Conservation (phyloP, 2,329 filamentous ascomycete genomes). For the Cercospora sp. region DNA sequence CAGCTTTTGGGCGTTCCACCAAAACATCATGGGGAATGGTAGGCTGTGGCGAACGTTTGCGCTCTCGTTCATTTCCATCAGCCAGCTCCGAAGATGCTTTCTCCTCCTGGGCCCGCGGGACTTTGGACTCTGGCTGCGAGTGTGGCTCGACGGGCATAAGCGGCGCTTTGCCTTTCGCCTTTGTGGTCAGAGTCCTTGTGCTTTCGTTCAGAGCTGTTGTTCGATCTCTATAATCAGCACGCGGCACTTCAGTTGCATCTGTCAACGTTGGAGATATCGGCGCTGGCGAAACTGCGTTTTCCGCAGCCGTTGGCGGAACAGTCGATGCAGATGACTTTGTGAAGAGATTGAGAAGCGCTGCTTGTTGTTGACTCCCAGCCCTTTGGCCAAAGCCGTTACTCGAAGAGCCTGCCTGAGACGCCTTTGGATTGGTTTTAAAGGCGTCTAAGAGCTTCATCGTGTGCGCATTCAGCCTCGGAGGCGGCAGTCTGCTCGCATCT, state of each 20-base stretch:
- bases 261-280: slow-evolving; percentile 26
- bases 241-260: slow-evolving; percentile 26
- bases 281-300: slow-evolving; percentile 5
- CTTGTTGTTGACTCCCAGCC: slow-evolving; percentile 45
- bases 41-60: not conserved
- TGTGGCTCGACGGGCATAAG: not conserved
- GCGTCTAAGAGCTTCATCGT: slow-evolving; percentile 58
- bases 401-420: slow-evolving; percentile 20
- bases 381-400: slow-evolving; percentile 10
- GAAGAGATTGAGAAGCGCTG: slow-evolving; percentile 50
- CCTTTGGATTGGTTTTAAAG: slow-evolving; percentile 42
- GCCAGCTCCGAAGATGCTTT: not conserved
- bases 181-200: slow-evolving; percentile 36
- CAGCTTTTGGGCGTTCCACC: slow-evolving; percentile 25
- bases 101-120: not conserved
- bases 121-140: not conserved
- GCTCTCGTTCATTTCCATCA: not conserved
- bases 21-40: slow-evolving; percentile 8
- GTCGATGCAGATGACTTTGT: slow-evolving; percentile 33
- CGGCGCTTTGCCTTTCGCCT: slow-evolving; percentile 9
- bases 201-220: slow-evolving; percentile 37
- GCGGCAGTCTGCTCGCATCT: slow-evolving; percentile 58
- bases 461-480: slow-evolving; percentile 59
- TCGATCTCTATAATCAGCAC: slow-evolving; percentile 12
- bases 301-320: slow-evolving; percentile 5